Evolutionary conservation across 2,329 filamentous ascomycete species (phyloP).

Genomic region (Tolypocladium nubicola): DNA sequence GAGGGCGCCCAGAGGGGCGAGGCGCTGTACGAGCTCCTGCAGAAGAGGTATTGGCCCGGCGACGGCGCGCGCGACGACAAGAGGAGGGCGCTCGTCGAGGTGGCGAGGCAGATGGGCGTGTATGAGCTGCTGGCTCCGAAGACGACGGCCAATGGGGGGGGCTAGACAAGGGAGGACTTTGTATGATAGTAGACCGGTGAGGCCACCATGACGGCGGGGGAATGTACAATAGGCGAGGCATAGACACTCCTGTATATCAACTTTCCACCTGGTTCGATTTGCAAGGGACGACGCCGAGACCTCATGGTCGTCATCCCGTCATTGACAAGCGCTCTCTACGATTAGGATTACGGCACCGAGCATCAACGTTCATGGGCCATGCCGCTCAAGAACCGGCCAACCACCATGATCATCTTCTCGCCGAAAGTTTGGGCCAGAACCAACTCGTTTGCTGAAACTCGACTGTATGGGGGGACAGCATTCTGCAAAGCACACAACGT

Average conservation of each 20-base stretch:
- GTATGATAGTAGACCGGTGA: background rate
- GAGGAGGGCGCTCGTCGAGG: conserved; percentile 17
- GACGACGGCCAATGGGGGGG: background rate
- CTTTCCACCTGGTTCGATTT: background rate
- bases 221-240: background rate
- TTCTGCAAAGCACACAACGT: background rate
- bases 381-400: background rate
- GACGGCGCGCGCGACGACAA: conserved; percentile 12
- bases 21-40: conserved; percentile 32
- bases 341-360: background rate
- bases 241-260: background rate
- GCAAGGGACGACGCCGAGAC: background rate
- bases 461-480: background rate
- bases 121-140: conserved; percentile 19
- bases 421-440: background rate
- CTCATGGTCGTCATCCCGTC: background rate
- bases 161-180: background rate
- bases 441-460: background rate
- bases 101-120: conserved; percentile 33
- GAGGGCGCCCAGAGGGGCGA: conserved; percentile 23
- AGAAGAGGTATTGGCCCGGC: conserved; percentile 24
- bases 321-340: background rate
- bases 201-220: background rate
- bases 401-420: background rate
- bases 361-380: background rate